Evolutionary conservation across 805 yeast species (phyloP), one percentile per base, ranked within the genome.

Genomic region (Teunomyces kruisii): DNA sequence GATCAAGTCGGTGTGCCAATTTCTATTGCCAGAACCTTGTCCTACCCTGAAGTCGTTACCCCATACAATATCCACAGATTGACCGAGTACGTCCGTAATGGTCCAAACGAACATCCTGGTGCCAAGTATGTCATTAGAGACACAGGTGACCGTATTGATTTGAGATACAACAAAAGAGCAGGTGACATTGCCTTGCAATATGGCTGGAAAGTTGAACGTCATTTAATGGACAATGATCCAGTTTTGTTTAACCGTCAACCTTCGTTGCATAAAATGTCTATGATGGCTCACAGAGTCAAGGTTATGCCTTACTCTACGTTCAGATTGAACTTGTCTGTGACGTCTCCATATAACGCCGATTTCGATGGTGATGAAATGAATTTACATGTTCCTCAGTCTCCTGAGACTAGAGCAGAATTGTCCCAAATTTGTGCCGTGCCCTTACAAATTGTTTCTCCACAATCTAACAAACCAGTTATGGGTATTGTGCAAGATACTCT

Each of bases 321-420:
- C 77, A 81, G 99, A 73, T 77, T 94, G 73, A 94, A 94, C 63
- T 75, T 94, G 64, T 94, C 98, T 19, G 99, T 94, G 38, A 94
- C 99, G 0, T 89, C 98, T 14, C 99, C 99, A n/a, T 94, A 94
- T 70, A 94, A 94, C 72, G 99, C 99, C 38, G 99, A 94, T 85
- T 94, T 94, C 76, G 99, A 94, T 75, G 99, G 99, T 78, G 99
- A 94, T 70, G 99, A 94, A 73, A 94, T 94, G 99, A 94, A 94
- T 71, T 85, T 94, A 73, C 99, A 94, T 62, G 99, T 92, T 55
- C 99, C 99, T 3, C 99, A 94, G 67, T 87, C 97, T 7, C 96
- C 91, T 53, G 99, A 94, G 67, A 91, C 99, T 0, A 81, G 98
- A 63, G 97, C 99, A 1, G 99, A 94, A 68, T 75, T 94, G 53